Evolutionary conservation across 371 early-diverging fungal species (phyloP).

Genomic region (Apophysomyces ossiformis): DNA sequence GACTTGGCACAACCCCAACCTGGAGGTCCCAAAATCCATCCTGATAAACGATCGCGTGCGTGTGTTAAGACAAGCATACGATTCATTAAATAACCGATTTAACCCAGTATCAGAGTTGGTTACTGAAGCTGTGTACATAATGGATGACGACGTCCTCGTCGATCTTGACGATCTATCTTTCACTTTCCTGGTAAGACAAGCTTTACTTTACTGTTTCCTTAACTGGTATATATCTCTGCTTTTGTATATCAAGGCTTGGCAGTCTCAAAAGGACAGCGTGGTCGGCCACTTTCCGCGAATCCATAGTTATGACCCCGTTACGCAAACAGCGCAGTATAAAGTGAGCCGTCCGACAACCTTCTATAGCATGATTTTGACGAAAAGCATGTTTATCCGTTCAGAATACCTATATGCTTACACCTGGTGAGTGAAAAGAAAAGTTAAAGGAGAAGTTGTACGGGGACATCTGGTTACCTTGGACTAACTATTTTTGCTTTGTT

Average conservation of each 20-base stretch:
- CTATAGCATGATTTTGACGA: slow-evolving; percentile 50
- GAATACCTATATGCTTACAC: slow-evolving; percentile 53
- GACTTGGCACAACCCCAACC: slow-evolving; percentile 55
- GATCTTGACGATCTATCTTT: slow-evolving; percentile 41
- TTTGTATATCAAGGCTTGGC: slow-evolving; percentile 31
- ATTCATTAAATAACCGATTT: slow-evolving; percentile 52
- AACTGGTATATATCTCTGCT: background rate
- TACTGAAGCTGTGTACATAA: slow-evolving; percentile 47
- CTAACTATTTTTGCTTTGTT: background rate
- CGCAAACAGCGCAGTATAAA: slow-evolving; percentile 27
- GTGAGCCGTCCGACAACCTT: slow-evolving; percentile 20
- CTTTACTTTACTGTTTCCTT: background rate
- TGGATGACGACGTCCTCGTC: slow-evolving; percentile 49
- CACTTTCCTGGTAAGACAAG: slow-evolving; percentile 32
- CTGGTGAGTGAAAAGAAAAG: slow-evolving; percentile 28
- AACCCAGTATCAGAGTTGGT: slow-evolving; percentile 36
- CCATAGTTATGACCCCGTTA: slow-evolving; percentile 34
- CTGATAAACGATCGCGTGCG: slow-evolving; percentile 25
- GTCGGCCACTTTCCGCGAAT: slow-evolving; percentile 52
- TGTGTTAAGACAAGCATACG: slow-evolving; percentile 38
- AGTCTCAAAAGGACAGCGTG: slow-evolving; percentile 32
- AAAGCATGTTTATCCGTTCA: slow-evolving; percentile 52
- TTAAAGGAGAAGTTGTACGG: background rate
- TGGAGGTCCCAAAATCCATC: slow-evolving; percentile 31
- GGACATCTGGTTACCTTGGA: background rate